Percentiles rank a stretch among this genome's conserved stretches.
These are phyloP conservation scores for Panaeolus papilionaceus DNA, from an alignment of 768 basidiomycete genomes.

Conservation along the genomic window DNA sequence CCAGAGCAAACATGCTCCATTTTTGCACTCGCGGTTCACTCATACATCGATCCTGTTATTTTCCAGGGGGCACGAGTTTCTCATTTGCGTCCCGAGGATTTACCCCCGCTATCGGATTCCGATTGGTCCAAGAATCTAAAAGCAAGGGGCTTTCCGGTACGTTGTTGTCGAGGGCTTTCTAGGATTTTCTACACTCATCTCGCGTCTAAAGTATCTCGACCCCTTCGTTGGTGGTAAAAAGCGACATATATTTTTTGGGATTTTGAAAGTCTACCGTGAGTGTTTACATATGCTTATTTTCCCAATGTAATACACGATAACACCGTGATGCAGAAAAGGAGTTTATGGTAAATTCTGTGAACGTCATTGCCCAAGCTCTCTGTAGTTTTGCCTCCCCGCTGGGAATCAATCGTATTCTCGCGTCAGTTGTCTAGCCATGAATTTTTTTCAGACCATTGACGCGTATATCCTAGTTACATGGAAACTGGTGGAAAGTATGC, in stretches of 20 bases:
- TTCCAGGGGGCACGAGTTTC: slow-evolving; percentile 44
- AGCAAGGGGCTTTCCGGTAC: slow-evolving; percentile 18
- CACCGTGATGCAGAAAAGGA: slow-evolving; percentile 30
- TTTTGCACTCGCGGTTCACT: slow-evolving; percentile 49
- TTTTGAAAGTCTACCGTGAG: slow-evolving; percentile 43
- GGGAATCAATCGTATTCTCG: slow-evolving; percentile 47
- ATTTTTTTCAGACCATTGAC: not conserved
- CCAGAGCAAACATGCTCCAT: slow-evolving; percentile 57
- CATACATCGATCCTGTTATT: slow-evolving; percentile 60
- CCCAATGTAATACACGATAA: not conserved
- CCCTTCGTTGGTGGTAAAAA: slow-evolving; percentile 42
- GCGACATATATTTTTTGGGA: slow-evolving; percentile 50
- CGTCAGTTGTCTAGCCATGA: slow-evolving; percentile 30
- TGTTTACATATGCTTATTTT: not conserved
- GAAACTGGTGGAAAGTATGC: slow-evolving; percentile 36
- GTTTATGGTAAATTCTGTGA: slow-evolving; percentile 36
- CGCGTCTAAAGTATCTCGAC: slow-evolving; percentile 38
- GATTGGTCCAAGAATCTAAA: slow-evolving; percentile 40
- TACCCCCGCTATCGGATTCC: slow-evolving; percentile 68
- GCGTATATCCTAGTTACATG: slow-evolving; percentile 26
- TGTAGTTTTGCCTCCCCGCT: slow-evolving; percentile 43
- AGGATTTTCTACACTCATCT: slow-evolving; percentile 11
- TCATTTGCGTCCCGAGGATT: slow-evolving; percentile 52
- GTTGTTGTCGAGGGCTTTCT: slow-evolving; percentile 19
- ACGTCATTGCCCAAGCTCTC: slow-evolving; percentile 35